A percentile compares a stretch with the other conserved stretches of the same genome.
Conservation (phyloP, 129 eudicot species). For the Deinandra increscens region DNA sequence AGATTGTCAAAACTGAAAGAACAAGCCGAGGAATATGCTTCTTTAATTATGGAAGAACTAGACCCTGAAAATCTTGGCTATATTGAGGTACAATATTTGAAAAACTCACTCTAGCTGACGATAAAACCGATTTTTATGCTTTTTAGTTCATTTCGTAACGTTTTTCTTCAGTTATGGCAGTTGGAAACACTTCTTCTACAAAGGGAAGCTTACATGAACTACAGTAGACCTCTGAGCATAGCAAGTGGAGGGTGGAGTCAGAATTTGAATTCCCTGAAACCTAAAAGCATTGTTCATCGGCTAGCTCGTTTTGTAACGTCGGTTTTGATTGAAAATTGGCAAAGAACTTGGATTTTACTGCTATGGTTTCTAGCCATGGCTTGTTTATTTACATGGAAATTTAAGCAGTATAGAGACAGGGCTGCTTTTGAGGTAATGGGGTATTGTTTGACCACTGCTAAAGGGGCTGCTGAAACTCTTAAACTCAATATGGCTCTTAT, state of each 20-base stretch:
- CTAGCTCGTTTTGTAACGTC: slow-evolving; percentile 38
- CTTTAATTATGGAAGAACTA: slow-evolving; percentile 92
- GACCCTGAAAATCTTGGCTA: slow-evolving; percentile 90
- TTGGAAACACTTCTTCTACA: slow-evolving; percentile 87
- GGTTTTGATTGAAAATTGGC: slow-evolving; percentile 73
- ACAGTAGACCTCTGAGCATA: slow-evolving; percentile 76
- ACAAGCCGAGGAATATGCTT: slow-evolving; percentile 85
- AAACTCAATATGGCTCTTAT: slow-evolving; percentile 96
- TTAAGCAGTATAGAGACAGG: slow-evolving; percentile 58
- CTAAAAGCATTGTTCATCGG: slow-evolving; percentile 37
- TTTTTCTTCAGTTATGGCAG: slow-evolving; percentile 84
- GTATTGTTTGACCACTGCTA: slow-evolving; percentile 80
- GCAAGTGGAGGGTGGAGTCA: slow-evolving; percentile 84
- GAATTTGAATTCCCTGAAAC: slow-evolving; percentile 45
- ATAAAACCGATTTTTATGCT: no score
- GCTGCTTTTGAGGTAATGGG: slow-evolving; percentile 95
- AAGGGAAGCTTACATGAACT: slow-evolving; percentile 79
- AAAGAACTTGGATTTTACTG: slow-evolving; percentile 72
- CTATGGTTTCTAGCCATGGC: slow-evolving; percentile 74
- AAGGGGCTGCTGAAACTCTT: slow-evolving; percentile 97
- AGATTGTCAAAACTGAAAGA: slow-evolving; percentile 76
- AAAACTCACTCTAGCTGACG: slow-evolving; percentile 2
- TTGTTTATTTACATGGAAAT: slow-evolving; percentile 83
- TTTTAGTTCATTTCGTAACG: no score
- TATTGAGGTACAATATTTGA: slow-evolving; percentile 66